phyloP scores from a whole-genome alignment of 805 yeast species.

The Grigorovia transvaalensis region DNA sequence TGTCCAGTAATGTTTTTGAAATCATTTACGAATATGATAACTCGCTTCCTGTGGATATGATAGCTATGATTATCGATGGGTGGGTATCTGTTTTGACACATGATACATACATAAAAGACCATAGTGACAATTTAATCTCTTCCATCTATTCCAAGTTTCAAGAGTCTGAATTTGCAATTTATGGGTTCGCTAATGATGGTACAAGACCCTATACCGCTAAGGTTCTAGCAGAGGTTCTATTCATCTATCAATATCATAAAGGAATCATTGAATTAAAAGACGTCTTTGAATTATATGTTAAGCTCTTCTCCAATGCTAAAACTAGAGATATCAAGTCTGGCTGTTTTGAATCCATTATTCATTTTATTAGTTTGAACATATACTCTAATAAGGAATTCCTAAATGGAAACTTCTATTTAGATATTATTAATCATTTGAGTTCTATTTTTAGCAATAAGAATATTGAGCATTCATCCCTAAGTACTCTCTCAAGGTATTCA shows the following conservation, averaged over 20 bases:
- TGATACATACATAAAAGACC: slow-evolving; percentile 17
- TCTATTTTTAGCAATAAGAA: slow-evolving; percentile 23
- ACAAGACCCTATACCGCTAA: slow-evolving; percentile 25
- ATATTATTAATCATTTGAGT: slow-evolving; percentile 16
- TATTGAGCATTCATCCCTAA: slow-evolving; percentile 9
- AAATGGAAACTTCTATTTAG: slow-evolving; percentile 18
- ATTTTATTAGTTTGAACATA: slow-evolving; percentile 25
- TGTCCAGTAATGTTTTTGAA: slow-evolving; percentile 17
- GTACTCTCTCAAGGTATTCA: slow-evolving; percentile 15
- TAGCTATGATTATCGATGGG: slow-evolving; percentile 18
- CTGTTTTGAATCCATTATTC: slow-evolving; percentile 30
- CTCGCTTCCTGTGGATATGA: slow-evolving; percentile 20
- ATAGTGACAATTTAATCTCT: slow-evolving; percentile 10
- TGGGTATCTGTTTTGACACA: slow-evolving; percentile 16
- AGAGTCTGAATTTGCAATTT: slow-evolving; percentile 19
- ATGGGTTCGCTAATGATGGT: slow-evolving; percentile 22
- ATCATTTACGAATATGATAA: slow-evolving; percentile 12
- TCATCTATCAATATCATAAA: slow-evolving; percentile 15
- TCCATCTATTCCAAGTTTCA: slow-evolving; percentile 14
- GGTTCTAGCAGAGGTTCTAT: slow-evolving; percentile 29
- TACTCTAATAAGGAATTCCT: slow-evolving; percentile 21
- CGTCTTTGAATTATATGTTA: slow-evolving; percentile 15
- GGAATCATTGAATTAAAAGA: slow-evolving; percentile 13
- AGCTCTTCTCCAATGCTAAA: slow-evolving; percentile 10
- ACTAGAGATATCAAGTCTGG: slow-evolving; percentile 25